Evolutionary conservation across 352 stramenopile genomes (phyloP), one percentile per base, ranked within the genome.

Genomic region (Phytopythium oedochilum): DNA sequence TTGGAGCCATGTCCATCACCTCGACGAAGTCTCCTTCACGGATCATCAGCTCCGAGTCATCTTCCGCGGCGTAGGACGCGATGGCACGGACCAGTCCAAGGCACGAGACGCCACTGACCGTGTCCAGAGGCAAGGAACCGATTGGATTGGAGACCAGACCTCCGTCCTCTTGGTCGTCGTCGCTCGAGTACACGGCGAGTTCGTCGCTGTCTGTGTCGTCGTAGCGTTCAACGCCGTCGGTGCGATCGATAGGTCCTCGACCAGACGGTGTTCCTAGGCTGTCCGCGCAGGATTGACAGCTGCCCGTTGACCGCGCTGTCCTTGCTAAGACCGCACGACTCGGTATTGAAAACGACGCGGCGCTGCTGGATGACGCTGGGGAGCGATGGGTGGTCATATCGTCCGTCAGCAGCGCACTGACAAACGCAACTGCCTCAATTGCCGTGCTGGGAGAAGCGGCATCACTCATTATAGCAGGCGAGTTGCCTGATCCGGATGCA

Each of bases 1-100:
- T 77, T 22, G 62, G 57, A 36, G 73, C 70, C 54, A 75, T 68
- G n/a, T 67, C 64, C 1, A 65, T 22, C 20, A 83, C 73, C 10
- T 70, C 44, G 6, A 83, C 17, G 2, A 36, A 23, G 17, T 73
- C 43, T n/a, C 67, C 62, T 46, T 68, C 62, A 2, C 32, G 25
- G 14, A 79, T 38, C 6, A 50, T 57, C 17, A 83, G 49, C 43
- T 79, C 73, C 20, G 60, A 73, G 14, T 38, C 34, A 17, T 74
- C 68, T 12, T 55, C 55, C 9, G 66, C 47, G 8, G 10, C 25
- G 50, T 79, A 83, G 12, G 74, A 49, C 3, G 66, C 73, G 0
- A 78, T 47, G 11, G 65, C 69, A 11, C 73, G 70, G 7, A 83
- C 67, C 1, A 50, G 40, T 0, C 65, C 65, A 25, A 55, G 10